Evolutionary conservation across 2,329 filamentous ascomycete genomes (phyloP).

Genomic region (Talaromyces islandicus): DNA sequence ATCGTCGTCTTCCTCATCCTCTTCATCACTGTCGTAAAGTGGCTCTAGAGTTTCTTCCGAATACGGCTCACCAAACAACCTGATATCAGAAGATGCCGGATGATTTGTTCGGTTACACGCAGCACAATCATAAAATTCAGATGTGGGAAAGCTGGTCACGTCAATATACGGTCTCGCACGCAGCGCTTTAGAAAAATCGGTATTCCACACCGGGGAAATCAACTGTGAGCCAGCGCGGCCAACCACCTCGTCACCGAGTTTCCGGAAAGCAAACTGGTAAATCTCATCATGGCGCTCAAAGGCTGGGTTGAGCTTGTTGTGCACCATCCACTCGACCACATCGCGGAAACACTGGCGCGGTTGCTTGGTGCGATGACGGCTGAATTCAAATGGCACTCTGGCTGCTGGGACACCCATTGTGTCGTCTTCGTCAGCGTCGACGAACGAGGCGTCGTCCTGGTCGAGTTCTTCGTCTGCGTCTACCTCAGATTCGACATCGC

Average conservation of each 20-base stretch:
- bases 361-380: conserved; percentile 59
- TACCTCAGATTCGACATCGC: conserved; percentile 19
- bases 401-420: conserved; percentile 52
- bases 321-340: conserved; percentile 74
- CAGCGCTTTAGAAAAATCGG: conserved; percentile 60
- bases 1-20: neutral
- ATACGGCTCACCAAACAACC: conserved; percentile 62
- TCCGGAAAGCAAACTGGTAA: conserved; percentile 63
- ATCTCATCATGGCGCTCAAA: conserved; percentile 59
- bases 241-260: conserved; percentile 64
- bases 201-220: conserved; percentile 63
- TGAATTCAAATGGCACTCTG: conserved; percentile 64
- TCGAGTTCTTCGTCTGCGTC: conserved; percentile 43
- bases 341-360: conserved; percentile 67
- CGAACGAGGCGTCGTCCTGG: conserved; percentile 58
- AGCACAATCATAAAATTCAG: conserved; percentile 51
- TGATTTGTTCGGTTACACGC: conserved; percentile 67
- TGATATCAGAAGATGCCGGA: conserved; percentile 59
- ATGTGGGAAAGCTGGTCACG: conserved; percentile 40
- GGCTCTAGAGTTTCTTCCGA: conserved; percentile 60
- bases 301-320: conserved; percentile 67
- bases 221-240: conserved; percentile 66
- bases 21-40: conserved; percentile 41
- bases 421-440: conserved; percentile 53
- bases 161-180: conserved; percentile 60